Conservation (phyloP, 2,329 filamentous ascomycete genomes). For the Bipolaris bicolor region DNA sequence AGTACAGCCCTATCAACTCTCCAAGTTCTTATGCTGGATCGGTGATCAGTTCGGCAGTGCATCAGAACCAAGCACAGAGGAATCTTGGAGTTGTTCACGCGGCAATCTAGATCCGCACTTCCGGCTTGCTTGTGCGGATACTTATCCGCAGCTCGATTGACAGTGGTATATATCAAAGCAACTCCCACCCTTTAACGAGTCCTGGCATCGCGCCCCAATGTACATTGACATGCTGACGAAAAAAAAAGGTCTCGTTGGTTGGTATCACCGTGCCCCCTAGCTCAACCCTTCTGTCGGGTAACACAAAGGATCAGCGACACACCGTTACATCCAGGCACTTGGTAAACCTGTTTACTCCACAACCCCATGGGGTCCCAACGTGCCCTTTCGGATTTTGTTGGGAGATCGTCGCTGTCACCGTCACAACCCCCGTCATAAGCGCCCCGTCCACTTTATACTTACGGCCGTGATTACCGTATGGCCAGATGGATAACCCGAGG, state of each 20-base stretch:
- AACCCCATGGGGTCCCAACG: slow-evolving; percentile 22
- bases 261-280: background rate
- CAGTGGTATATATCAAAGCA: background rate
- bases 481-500: slow-evolving; percentile 7
- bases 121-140: background rate
- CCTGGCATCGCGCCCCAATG: background rate
- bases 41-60: background rate
- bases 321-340: slow-evolving; percentile 15
- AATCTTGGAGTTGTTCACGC: background rate
- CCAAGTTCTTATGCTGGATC: background rate
- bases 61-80: background rate
- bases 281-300: background rate
- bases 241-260: background rate
- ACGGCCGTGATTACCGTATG: slow-evolving; percentile 2
- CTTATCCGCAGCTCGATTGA: slow-evolving; percentile 3
- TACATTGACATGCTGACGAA: background rate
- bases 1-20: background rate
- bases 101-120: background rate
- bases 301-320: slow-evolving; percentile 2
- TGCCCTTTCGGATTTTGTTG: background rate
- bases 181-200: background rate
- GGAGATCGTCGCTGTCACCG: background rate
- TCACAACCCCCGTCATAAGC: background rate
- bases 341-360: slow-evolving; percentile 15
- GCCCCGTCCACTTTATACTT: background rate